Percentiles rank a stretch among this genome's conserved stretches.
Evolutionary conservation across 441 rosid species (phyloP).

Genomic region (Geranium incanum): DNA sequence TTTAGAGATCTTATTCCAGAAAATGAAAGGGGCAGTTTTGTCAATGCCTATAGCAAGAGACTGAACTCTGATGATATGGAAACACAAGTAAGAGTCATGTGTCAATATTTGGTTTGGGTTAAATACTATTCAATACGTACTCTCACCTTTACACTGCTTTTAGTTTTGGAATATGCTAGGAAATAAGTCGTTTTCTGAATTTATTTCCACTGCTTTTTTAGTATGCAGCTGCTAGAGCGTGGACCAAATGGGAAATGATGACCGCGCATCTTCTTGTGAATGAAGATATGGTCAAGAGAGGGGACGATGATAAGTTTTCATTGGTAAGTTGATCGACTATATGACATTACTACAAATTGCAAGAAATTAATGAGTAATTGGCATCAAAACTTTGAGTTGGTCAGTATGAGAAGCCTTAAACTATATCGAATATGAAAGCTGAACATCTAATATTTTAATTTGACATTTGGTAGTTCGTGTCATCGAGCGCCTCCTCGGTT

Average conservation of each 20-base stretch:
- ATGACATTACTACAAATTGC: not conserved
- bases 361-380: not conserved
- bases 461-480: not conserved
- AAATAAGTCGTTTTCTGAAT: conserved; percentile 13
- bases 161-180: not conserved
- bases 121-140: not conserved
- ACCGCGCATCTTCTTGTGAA: conserved; percentile 77
- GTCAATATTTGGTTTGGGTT: not conserved
- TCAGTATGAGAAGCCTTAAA: not conserved
- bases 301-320: conserved; percentile 78
- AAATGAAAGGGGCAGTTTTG: conserved; percentile 57
- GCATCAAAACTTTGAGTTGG: not conserved
- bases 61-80: conserved; percentile 68
- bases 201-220: conserved; percentile 28
- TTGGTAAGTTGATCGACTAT: conserved; percentile 42
- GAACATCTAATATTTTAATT: not conserved
- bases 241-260: conserved; percentile 99
- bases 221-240: conserved; percentile 89
- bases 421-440: not conserved
- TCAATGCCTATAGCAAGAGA: conserved; percentile 67
- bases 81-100: conserved; percentile 57
- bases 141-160: not conserved
- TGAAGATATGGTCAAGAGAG: conserved; percentile 68
- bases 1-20: conserved; percentile 89
- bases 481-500: not conserved